Evolutionary conservation across 2,329 filamentous ascomycete genomes (phyloP).

Genomic region (Xylariaceae sp.): DNA sequence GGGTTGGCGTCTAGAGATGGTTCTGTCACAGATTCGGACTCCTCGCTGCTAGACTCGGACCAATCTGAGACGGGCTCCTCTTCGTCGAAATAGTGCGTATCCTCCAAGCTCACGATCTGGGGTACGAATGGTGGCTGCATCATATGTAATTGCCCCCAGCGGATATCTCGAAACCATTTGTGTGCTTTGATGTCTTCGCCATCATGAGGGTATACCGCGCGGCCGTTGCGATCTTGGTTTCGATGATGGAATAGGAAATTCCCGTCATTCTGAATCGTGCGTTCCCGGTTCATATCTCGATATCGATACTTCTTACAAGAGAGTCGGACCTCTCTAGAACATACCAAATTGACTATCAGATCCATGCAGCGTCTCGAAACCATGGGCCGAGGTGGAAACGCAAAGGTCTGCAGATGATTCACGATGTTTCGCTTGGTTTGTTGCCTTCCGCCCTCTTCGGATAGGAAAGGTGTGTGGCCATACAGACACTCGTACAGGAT

Average conservation of each 20-base stretch:
- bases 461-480: conserved; percentile 84
- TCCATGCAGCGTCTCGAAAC: conserved; percentile 72
- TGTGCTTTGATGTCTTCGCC: conserved; percentile 87
- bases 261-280: conserved; percentile 10
- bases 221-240: conserved; percentile 33
- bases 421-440: conserved; percentile 84
- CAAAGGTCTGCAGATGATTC: conserved; percentile 65
- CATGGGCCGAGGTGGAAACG: conserved; percentile 63
- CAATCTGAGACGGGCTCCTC: conserved; percentile 67
- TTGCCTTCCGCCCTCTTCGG: conserved; percentile 66
- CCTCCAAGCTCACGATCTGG: conserved; percentile 60
- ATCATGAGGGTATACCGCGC: conserved; percentile 77
- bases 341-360: conserved; percentile 68
- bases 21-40: conserved; percentile 30
- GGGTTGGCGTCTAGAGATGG: conserved; percentile 12
- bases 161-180: conserved; percentile 75
- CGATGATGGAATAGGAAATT: conserved; percentile 22
- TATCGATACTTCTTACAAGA: conserved; percentile 71
- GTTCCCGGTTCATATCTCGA: conserved; percentile 48
- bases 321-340: conserved; percentile 70
- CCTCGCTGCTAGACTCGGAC: conserved; percentile 40
- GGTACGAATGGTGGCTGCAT: conserved; percentile 77
- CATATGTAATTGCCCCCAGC: conserved; percentile 72
- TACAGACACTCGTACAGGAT: conserved; percentile 95
- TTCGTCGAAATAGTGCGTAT: conserved; percentile 88